phyloP scores from a whole-genome alignment of 1,139 yeast species.

The Sugiyamaella grinbergsii region DNA sequence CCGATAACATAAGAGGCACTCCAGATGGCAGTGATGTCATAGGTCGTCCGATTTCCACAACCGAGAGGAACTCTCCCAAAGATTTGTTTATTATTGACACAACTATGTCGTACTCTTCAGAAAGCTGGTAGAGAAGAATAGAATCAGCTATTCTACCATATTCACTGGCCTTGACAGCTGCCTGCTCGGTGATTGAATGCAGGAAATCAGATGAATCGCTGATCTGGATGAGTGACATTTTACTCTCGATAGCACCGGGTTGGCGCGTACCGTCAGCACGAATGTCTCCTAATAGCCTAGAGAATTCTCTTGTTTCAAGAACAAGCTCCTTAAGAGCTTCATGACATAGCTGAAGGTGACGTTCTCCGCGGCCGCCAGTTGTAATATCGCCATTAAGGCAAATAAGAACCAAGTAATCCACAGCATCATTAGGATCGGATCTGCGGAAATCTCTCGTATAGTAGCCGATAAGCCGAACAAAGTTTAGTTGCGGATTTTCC shows the following conservation, averaged over 20 bases:
- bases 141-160: conserved; percentile 92
- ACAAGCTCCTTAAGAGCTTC: conserved; percentile 84
- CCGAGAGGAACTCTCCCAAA: conserved; percentile 75
- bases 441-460: conserved; percentile 79
- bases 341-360: conserved; percentile 58
- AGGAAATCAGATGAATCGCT: conserved; percentile 57
- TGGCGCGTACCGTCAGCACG: conserved; percentile 72
- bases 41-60: conserved; percentile 71
- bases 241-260: conserved; percentile 84
- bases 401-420: conserved; percentile 78
- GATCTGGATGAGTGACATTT: conserved; percentile 67
- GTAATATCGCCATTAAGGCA: conserved; percentile 51
- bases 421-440: conserved; percentile 87
- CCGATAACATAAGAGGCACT: conserved; percentile 37
- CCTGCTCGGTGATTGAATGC: conserved; percentile 73
- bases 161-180: conserved; percentile 86
- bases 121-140: conserved; percentile 77
- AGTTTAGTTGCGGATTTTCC: conserved; percentile 38
- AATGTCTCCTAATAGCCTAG: conserved; percentile 76
- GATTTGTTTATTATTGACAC: conserved; percentile 71
- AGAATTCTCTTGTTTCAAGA: conserved; percentile 82
- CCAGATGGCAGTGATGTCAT: conserved; percentile 41
- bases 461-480: conserved; percentile 45
- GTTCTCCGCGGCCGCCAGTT: conserved; percentile 32
- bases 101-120: conserved; percentile 89